Conservation (phyloP, 495 filamentous ascomycete species). For the Rusavskia elegans region DNA sequence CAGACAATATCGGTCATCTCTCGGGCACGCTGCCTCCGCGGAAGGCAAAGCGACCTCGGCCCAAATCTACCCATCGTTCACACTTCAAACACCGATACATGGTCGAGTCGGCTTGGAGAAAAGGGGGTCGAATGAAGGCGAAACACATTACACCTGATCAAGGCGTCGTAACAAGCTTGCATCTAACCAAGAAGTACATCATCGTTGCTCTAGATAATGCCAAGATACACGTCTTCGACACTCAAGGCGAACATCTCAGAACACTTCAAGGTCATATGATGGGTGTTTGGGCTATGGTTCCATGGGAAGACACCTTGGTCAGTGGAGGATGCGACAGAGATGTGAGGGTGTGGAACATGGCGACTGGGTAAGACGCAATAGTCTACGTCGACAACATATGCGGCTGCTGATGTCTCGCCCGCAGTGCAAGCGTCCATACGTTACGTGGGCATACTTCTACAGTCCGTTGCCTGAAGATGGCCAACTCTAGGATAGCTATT, state of each 20-base stretch:
- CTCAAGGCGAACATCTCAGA: constrained; percentile 70
- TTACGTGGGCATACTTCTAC: constrained; percentile 91
- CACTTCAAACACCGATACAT: constrained; percentile 96
- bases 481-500: constrained; percentile 79
- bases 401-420: constrained; percentile 1
- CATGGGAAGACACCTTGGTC: constrained; percentile 89
- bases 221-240: constrained; percentile 95
- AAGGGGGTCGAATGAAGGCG: constrained; percentile 61
- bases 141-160: constrained; percentile 87
- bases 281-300: constrained; percentile 99
- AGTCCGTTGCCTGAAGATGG: constrained; percentile 96
- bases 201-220: constrained; percentile 96
- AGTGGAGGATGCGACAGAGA: constrained; percentile 95
- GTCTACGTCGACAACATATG: not conserved
- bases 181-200: constrained; percentile 89
- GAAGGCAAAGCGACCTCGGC: constrained; percentile 19
- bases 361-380: constrained; percentile 48
- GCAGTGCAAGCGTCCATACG: constrained; percentile 57
- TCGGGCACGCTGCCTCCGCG: not conserved
- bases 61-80: constrained; percentile 60
- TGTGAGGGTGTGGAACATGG: constrained; percentile 94
- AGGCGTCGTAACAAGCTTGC: constrained; percentile 89
- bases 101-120: constrained; percentile 93
- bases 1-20: constrained; percentile 11
- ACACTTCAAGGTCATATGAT: constrained; percentile 92